Evolutionary conservation across 495 filamentous ascomycete species (phyloP).

Genomic region (Platismatia glauca): DNA sequence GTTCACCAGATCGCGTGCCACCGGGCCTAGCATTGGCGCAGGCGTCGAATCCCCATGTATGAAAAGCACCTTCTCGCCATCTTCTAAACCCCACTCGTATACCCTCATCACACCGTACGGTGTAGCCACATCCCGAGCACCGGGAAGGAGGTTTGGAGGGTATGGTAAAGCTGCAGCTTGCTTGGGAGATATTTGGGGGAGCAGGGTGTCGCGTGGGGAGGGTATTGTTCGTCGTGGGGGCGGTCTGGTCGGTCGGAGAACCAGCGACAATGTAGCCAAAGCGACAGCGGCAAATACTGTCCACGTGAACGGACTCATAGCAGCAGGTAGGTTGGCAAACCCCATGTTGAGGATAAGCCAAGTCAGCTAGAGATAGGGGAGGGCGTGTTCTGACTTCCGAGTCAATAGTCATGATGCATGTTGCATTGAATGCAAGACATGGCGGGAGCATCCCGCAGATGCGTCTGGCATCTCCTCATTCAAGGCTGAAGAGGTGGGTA

Average conservation of each 20-base stretch:
- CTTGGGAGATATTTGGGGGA: constrained; percentile 36
- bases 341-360: background rate
- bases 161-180: constrained; percentile 51
- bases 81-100: constrained; percentile 78
- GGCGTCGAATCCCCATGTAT: constrained; percentile 83
- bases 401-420: background rate
- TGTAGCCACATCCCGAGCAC: constrained; percentile 60
- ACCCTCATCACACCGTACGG: constrained; percentile 73
- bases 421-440: background rate
- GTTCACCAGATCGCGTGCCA: constrained; percentile 60
- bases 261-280: background rate
- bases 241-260: background rate
- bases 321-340: background rate
- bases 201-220: constrained; percentile 39
- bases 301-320: background rate
- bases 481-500: too few relatives aligned
- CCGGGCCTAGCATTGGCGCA: constrained; percentile 55
- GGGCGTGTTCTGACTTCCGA: background rate
- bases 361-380: background rate
- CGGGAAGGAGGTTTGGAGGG: constrained; percentile 63
- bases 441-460: background rate
- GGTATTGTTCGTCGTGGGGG: constrained; percentile 22
- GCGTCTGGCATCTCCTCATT: background rate
- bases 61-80: constrained; percentile 69
- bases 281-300: background rate